Base-by-base conservation (phyloP, 306 rosid genomes). In the Pueraria montana region DNA sequence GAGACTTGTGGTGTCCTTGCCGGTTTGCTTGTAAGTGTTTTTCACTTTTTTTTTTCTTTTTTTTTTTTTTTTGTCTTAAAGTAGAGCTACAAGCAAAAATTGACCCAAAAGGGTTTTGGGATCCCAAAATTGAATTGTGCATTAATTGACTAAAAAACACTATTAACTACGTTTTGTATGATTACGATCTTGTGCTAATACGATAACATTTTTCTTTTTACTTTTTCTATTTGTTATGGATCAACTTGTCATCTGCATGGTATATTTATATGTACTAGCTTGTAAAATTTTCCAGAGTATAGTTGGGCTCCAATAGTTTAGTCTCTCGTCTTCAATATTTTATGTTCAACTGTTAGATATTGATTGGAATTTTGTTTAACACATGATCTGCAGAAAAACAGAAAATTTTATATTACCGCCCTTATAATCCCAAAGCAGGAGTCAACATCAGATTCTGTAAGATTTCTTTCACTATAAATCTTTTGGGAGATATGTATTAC, bases 1-100 rank as follows among this genome's bases (percentile, higher is more conserved):
- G 99, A 93, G 84, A 96, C 99, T 76, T 96, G 99, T 80, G 99
- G 99, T 38, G 74, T 96, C 82, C 96, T 96, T 52, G 99, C 96
- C 8, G 99, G 99, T 78, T 85, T 91, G 77, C 99, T 96, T 86
- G 99, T 96, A 92, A 89, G 99, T 91, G 65, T 40, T 83, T 70
- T 72, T 77, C 52, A 65, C 45, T 53, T 42, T 52, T 43, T n/a
- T n/a, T n/a, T n/a, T n/a, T n/a, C n/a, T n/a, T n/a, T n/a, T n/a
- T n/a, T n/a, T n/a, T 65, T 46, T 65, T 40, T 20, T 70, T 50
- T 78, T 21, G 43, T 40, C 34, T 63, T 63, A 0, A 73, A 40
- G 13, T 79, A 30, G 43, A 61, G 13, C 24, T 74, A 69, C 43
- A 14, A 16, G 64, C 59, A 50, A 59, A 24, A 63, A 18, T 58